Evolutionary conservation across 2,329 filamentous ascomycete genomes (phyloP).

Genomic region (Aspergillus awamori): DNA sequence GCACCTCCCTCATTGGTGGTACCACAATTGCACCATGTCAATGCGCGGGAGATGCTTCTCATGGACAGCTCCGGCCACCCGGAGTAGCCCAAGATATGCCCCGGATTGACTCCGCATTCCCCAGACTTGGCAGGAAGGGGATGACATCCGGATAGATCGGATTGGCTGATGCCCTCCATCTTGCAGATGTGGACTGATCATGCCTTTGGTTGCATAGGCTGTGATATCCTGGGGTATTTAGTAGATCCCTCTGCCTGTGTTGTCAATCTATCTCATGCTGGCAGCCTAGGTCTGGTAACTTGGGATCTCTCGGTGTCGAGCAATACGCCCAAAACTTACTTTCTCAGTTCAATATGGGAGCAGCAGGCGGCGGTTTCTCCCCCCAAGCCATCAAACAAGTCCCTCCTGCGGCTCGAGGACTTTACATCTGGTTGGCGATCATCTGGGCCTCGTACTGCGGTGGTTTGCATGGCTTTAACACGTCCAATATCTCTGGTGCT

Average conservation of each 20-base stretch:
- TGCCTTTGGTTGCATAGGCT: too few species aligned
- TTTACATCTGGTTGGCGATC: constrained; percentile 23
- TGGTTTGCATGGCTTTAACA: constrained; percentile 28
- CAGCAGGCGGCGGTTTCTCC: constrained; percentile 21
- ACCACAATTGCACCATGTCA: not conserved
- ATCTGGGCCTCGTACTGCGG: constrained; percentile 27
- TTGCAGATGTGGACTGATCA: not conserved
- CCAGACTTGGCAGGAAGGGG: not conserved
- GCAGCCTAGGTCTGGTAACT: too few species aligned
- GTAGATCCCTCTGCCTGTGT: too few species aligned
- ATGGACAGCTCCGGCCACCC: not conserved
- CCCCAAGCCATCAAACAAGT: constrained; percentile 23
- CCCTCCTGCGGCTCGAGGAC: constrained; percentile 14
- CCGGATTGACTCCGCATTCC: not conserved
- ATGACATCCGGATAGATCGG: not conserved
- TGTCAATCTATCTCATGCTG: too few species aligned
- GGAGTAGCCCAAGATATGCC: not conserved
- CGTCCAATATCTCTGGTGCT: constrained; percentile 27
- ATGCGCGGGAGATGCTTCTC: not conserved
- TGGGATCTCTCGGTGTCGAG: too few species aligned
- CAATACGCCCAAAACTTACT: too few species aligned
- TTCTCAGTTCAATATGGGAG: constrained; percentile 13
- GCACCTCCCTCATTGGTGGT: too few species aligned
- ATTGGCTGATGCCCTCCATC: not conserved
- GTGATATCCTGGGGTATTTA: not conserved